A percentile compares a stretch with the other conserved stretches of the same genome.
These are phyloP conservation scores for Tetrastigma voinierianum DNA, from an alignment of 164 flowering plant species.

Conservation along the genomic window DNA sequence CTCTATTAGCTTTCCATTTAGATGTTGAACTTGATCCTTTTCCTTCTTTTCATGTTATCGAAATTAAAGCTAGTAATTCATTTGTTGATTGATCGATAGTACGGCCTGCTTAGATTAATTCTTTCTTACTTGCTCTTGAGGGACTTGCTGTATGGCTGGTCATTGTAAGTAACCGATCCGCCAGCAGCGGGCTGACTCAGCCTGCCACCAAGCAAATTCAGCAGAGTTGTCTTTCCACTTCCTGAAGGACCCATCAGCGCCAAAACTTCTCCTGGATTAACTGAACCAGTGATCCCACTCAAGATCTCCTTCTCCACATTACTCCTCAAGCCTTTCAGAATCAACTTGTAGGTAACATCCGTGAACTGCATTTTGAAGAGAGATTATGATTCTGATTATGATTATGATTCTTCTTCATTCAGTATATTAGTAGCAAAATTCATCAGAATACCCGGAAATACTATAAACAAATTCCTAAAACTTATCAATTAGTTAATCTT, in stretches of 20 bases:
- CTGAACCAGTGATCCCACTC: constrained; percentile 80
- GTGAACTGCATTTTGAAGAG: constrained; percentile 61
- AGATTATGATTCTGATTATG: not conserved
- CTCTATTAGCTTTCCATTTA: too few relatives aligned
- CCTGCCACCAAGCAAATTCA: constrained; percentile 83
- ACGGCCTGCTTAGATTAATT: not conserved
- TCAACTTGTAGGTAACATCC: constrained; percentile 80
- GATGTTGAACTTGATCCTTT: too few relatives aligned
- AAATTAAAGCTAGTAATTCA: too few relatives aligned
- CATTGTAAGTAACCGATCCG: constrained; percentile 84
- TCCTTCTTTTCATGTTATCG: too few relatives aligned
- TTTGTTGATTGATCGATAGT: too few relatives aligned
- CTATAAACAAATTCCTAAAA: too few relatives aligned
- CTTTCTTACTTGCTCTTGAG: constrained; percentile 76
- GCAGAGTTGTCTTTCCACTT: constrained; percentile 86
- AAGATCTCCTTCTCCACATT: constrained; percentile 68
- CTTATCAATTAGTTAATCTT: too few relatives aligned
- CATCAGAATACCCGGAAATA: too few relatives aligned
- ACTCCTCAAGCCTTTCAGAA: constrained; percentile 53
- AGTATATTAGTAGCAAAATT: not conserved
- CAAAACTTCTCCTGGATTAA: constrained; percentile 79
- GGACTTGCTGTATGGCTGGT: constrained; percentile 73
- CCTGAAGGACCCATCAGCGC: constrained; percentile 99
- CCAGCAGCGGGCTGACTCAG: constrained; percentile 31
- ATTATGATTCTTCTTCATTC: too few relatives aligned